phyloP scores from a whole-genome alignment of 371 early-diverging fungal genomes.

The Dichotomocladium elegans region DNA sequence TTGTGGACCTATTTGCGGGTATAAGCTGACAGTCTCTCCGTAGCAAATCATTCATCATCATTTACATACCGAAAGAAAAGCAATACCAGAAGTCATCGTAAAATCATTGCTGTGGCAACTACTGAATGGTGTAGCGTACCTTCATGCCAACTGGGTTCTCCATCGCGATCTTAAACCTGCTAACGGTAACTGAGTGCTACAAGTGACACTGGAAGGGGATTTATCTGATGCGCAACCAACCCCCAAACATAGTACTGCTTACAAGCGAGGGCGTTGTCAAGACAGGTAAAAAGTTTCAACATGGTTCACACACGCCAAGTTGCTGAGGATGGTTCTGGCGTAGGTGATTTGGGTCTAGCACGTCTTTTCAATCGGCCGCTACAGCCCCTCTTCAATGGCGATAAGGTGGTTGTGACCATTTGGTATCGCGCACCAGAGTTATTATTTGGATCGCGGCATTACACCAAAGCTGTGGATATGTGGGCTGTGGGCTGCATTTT shows the following conservation, averaged over 20 bases:
- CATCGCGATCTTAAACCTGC: constrained; percentile 93
- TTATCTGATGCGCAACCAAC: too few relatives aligned
- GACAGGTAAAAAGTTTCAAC: too few relatives aligned
- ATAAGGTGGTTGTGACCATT: constrained; percentile 95
- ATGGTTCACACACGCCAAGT: too few relatives aligned
- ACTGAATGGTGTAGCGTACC: constrained; percentile 85
- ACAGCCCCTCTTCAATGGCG: constrained; percentile 81
- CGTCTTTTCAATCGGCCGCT: constrained; percentile 78
- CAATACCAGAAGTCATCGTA: constrained; percentile 76
- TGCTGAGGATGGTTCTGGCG: too few relatives aligned
- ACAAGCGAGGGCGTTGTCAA: constrained; percentile 86
- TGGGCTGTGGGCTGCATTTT: constrained; percentile 98
- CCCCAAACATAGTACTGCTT: constrained; percentile 56
- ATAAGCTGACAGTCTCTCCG: background rate
- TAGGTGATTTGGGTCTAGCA: constrained; percentile 90
- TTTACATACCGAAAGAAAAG: constrained; percentile 66
- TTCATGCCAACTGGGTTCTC: constrained; percentile 91
- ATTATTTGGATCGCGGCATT: constrained; percentile 87
- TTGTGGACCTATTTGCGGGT: too few relatives aligned
- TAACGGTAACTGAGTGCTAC: constrained; percentile 43
- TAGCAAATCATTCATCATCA: constrained; percentile 88
- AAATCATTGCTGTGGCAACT: constrained; percentile 92
- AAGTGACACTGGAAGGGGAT: too few relatives aligned
- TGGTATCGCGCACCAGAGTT: constrained; percentile 98
- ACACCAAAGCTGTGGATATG: constrained; percentile 90